Conservation (phyloP, 2,329 filamentous ascomycete species). For the Colletotrichum falcatum region DNA sequence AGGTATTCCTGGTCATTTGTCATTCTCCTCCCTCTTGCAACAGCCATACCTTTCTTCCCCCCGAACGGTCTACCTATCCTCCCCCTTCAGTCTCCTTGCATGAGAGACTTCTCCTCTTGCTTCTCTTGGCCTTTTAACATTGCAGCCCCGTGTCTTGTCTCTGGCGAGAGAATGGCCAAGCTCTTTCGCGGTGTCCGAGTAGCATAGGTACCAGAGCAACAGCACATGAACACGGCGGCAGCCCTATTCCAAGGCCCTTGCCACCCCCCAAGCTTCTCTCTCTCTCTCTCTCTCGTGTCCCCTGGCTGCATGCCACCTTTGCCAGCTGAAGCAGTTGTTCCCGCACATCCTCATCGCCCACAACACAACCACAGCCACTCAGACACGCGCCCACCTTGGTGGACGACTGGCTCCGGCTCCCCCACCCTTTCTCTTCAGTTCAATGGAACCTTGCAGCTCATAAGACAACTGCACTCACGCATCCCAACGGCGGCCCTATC, state of each 20-base stretch:
- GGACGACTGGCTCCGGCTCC: conserved; percentile 28
- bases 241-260: conserved; percentile 25
- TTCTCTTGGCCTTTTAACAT: conserved; percentile 21
- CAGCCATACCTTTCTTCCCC: conserved; percentile 16
- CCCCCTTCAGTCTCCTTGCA: conserved; percentile 31
- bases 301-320: conserved; percentile 7
- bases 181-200: conserved; percentile 24
- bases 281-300: background rate
- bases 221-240: conserved; percentile 26
- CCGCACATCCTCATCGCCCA: conserved; percentile 26
- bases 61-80: conserved; percentile 1
- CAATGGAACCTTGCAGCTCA: conserved; percentile 41
- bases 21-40: conserved; percentile 31
- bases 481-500: conserved; percentile 41
- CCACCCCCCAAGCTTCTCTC: conserved; percentile 16
- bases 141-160: conserved; percentile 17
- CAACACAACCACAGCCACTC: conserved; percentile 31
- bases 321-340: conserved; percentile 30
- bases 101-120: conserved; percentile 12
- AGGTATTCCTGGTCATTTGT: conserved; percentile 31
- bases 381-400: conserved; percentile 25
- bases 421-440: conserved; percentile 41
- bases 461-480: conserved; percentile 42
- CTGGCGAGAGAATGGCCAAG: conserved; percentile 22
- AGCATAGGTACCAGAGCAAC: conserved; percentile 25